Percentiles rank a stretch among this genome's conserved stretches.
These are phyloP conservation scores for Penicillium decumbens DNA, from an alignment of 2,329 filamentous ascomycete genomes.

Conservation along the genomic window DNA sequence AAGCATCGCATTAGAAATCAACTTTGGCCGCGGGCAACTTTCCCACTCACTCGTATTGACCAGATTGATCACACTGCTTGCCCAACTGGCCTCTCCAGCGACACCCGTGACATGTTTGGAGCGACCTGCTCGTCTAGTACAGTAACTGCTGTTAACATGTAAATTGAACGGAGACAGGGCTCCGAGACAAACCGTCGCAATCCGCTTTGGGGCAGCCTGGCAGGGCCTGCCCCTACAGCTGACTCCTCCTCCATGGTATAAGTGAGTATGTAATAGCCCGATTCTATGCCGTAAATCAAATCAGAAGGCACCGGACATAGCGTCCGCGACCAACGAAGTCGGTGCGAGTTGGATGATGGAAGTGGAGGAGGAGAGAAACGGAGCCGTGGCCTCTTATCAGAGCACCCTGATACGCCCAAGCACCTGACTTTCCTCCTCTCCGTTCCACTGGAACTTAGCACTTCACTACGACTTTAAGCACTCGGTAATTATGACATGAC, in stretches of 20 bases:
- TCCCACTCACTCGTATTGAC: constrained; percentile 77
- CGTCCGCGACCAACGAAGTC: constrained; percentile 25
- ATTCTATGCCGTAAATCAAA: constrained; percentile 13
- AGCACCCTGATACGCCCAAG: constrained; percentile 4
- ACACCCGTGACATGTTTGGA: constrained; percentile 66
- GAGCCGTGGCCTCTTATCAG: constrained; percentile 19
- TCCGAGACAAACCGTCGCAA: constrained; percentile 29
- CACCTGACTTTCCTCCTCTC: constrained; percentile 14
- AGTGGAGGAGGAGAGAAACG: constrained; percentile 10
- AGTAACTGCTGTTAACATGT: neutral
- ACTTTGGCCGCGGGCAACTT: neutral
- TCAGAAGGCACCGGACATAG: constrained; percentile 22
- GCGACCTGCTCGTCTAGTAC: constrained; percentile 36
- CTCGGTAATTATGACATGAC: constrained; percentile 4
- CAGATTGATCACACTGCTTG: constrained; percentile 89
- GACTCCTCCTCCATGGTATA: constrained; percentile 35
- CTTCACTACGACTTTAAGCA: neutral
- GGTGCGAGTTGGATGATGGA: constrained; percentile 6
- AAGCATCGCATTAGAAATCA: neutral
- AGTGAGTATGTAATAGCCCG: constrained; percentile 2
- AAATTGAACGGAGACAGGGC: neutral
- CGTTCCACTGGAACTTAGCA: neutral
- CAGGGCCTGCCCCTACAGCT: constrained; percentile 24
- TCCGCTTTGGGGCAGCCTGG: constrained; percentile 22
- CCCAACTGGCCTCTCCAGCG: constrained; percentile 74